Evolutionary conservation across 2,329 filamentous ascomycete species (phyloP), one percentile per base, ranked within the genome.

Genomic region (Arthroderma sp.): DNA sequence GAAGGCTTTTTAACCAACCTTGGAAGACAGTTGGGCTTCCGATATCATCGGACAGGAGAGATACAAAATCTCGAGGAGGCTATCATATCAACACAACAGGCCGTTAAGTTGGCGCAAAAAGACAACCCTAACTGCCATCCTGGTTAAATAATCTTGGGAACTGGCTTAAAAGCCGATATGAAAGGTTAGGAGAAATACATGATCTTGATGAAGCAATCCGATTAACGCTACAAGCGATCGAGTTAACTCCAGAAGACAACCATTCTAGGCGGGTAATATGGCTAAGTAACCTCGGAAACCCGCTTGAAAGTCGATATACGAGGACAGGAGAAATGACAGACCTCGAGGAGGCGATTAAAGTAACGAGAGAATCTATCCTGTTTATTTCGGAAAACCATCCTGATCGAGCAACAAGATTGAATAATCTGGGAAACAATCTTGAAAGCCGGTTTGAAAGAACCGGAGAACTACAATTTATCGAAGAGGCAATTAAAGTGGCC

Each of bases 161-260:
- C 15, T 9, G 8, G n/a, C 43, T 47, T 47, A 15, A 5, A 7
- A 3, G 8, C 6, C 49, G 49, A 9, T 53, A 33, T 53, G 21
- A 53, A 37, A 8, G 25, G 8, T 4, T 35, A 8, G 25, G 33
- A 19, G 9, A 33, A 9, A 28, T 19, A 4, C 6, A 56, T 5
- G 54, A 56, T 41, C n/a, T 56, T 28, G 25, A 47, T 6, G 33
- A 47, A n/a, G 54, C 54, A 31, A 47, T 56, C 15, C 35, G 33
- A 19, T 8, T 31, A 23, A 33, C 28, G n/a, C 37, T 21, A 15
- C 17, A 47, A 19, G 54, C 54, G 17, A 19, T 56, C 28, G 21
- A 56, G 4, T 1, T 47, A 2, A 31, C 33, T 2, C 54, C 54
- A 35, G n/a, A 28, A 44, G 39, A 15, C 13, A 15, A 47, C n/a